Evolutionary conservation across 2,329 filamentous ascomycete genomes (phyloP), one percentile per base, ranked within the genome.

Genomic region (Pseudogymnoascus sp.): DNA sequence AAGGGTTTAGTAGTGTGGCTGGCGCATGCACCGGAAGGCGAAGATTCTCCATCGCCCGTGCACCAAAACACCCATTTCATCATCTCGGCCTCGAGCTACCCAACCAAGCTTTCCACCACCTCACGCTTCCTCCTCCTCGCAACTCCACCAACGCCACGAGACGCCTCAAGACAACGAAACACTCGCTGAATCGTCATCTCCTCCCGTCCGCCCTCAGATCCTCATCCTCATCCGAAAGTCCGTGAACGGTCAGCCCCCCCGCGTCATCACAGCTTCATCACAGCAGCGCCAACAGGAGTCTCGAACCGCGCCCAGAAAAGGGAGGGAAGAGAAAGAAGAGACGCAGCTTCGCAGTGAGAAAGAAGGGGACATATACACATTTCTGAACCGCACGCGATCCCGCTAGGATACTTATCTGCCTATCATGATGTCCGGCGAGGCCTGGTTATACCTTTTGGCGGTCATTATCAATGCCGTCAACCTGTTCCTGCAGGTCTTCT

Each of bases 391-490:
- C 22, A 47, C 41, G 41, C 41, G 41, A 47, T 47, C 6, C 41
- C 41, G 14, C 41, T 28, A 47, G 41, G 22, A 47, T 28, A 16
- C 41, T 16, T 30, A 57, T 35, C 39, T 60, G 64, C 62, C 61
- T 61, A 67, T 69, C 76, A 86, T 75, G 74, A 97, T 97, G 92
- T 96, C 92, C 72, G 92, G 92, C 77, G 92, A 97, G 84, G 92
- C 92, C 76, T 97, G 94, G 94, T 82, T 99, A 75, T 99, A 95
- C 81, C 87, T 99, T 71, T 83, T 99, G 78, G 88, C 93, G 78
- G 95, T 99, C 77, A 84, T 99, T 75, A 95, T 99, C 82, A 99
- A 99, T 81, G 94, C 94, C 80, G 92, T 99, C 85, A 99, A 99
- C 82, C 85, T 99, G 73, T 99, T 99, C 78, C 84, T 99, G 62